Evolutionary conservation across 192 early-diverging fungal genomes (phyloP).

Genomic region (Podochytrium sp.): DNA sequence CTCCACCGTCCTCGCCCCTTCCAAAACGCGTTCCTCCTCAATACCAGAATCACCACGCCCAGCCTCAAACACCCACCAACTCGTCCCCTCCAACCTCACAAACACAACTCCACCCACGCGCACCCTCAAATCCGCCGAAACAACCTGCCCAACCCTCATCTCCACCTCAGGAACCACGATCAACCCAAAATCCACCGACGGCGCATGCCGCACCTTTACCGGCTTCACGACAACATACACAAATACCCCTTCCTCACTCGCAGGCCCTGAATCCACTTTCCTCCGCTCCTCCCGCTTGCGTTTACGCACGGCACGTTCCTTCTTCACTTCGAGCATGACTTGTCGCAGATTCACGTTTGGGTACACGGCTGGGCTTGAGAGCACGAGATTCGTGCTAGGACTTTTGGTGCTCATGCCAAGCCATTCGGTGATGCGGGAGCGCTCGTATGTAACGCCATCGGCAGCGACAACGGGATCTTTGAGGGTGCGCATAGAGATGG

Average conservation of each 20-base stretch:
- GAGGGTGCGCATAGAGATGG: neutral
- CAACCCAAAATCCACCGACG: constrained; percentile 1
- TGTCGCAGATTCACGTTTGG: neutral
- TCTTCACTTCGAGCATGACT: neutral
- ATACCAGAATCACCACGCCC: too few species aligned
- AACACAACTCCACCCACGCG: neutral
- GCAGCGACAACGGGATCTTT: constrained; percentile 3
- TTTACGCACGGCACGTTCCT: neutral
- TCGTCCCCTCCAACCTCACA: neutral
- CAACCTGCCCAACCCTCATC: neutral
- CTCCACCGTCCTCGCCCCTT: neutral
- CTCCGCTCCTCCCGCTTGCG: too few species aligned
- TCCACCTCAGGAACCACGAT: neutral
- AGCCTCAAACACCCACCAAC: neutral
- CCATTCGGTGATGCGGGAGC: neutral
- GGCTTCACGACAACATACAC: neutral
- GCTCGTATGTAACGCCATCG: constrained; percentile 5
- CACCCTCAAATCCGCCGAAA: neutral
- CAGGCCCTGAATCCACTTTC: too few species aligned
- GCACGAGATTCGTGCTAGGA: neutral
- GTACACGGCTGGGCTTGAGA: neutral
- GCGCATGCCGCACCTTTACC: neutral
- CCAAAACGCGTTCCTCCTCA: neutral
- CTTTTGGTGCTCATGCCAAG: neutral
- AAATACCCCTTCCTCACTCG: neutral